Conservation (phyloP, 192 early-diverging fungal genomes). For the Coemansia sp. region DNA sequence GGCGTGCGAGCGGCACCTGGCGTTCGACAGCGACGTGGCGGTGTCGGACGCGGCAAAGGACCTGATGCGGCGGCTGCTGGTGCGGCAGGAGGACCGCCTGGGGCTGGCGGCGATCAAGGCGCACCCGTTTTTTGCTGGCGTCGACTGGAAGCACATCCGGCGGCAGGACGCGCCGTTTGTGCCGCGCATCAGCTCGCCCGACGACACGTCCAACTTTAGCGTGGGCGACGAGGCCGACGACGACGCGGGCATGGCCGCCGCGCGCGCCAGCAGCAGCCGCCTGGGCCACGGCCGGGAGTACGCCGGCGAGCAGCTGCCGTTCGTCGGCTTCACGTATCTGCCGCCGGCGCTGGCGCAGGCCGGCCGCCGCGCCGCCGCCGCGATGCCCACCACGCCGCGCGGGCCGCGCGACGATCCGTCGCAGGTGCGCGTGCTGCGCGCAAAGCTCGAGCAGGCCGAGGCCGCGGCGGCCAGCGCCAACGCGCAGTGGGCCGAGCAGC, state of each 20-base stretch:
- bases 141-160: constrained; percentile 61
- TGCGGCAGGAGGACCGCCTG: constrained; percentile 66
- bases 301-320: constrained; percentile 75
- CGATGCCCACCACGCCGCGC: constrained; percentile 11
- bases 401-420: constrained; percentile 37
- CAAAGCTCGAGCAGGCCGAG: constrained; percentile 35
- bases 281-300: constrained; percentile 57
- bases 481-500: constrained; percentile 8
- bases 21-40: constrained; percentile 59
- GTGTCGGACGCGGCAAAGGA: constrained; percentile 65
- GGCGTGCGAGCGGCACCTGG: constrained; percentile 65
- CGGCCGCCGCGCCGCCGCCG: background rate
- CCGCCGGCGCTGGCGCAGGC: constrained; percentile 17
- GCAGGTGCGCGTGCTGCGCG: constrained; percentile 14
- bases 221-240: constrained; percentile 70
- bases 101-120: constrained; percentile 62
- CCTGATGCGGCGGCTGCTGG: constrained; percentile 70
- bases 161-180: constrained; percentile 72
- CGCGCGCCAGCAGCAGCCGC: constrained; percentile 48
- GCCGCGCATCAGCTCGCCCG: constrained; percentile 77
- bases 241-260: constrained; percentile 45
- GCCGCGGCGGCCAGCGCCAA: constrained; percentile 7
- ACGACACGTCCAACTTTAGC: constrained; percentile 88
- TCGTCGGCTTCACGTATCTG: constrained; percentile 79
- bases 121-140: constrained; percentile 63